Percentiles rank a stretch among this genome's conserved stretches.
These are phyloP conservation scores for Filobasidium uniguttulatum DNA, from an alignment of 1,284 basidiomycete genomes.

Conservation along the genomic window DNA sequence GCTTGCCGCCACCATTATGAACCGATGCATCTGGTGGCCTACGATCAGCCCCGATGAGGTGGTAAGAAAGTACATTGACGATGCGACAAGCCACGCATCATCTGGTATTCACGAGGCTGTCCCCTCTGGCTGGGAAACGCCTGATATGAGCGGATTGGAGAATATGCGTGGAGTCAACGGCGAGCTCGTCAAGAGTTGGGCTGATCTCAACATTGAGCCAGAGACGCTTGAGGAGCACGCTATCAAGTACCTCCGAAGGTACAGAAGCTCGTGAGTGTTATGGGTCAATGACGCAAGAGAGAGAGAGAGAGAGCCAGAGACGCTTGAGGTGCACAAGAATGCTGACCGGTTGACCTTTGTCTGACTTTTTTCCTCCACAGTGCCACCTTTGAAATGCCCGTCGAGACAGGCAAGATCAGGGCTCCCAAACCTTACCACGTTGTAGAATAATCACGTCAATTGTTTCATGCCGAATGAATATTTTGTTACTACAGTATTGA, in stretches of 20 bases:
- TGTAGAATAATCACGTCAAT: too few species aligned
- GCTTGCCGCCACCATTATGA: conserved; percentile 51
- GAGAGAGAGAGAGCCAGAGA: background rate
- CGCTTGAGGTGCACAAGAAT: background rate
- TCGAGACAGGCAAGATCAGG: conserved; percentile 36
- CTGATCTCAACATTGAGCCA: conserved; percentile 48
- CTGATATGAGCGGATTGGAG: conserved; percentile 41
- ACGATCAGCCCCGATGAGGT: conserved; percentile 84
- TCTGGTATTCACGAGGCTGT: conserved; percentile 16
- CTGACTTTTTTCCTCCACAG: conserved; percentile 13
- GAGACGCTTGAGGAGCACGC: conserved; percentile 80
- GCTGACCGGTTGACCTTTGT: background rate
- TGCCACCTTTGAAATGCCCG: conserved; percentile 37
- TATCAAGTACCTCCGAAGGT: conserved; percentile 79
- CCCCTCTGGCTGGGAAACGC: conserved; percentile 29
- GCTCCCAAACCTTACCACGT: conserved; percentile 38
- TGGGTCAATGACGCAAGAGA: background rate
- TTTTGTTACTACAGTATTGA: too few species aligned
- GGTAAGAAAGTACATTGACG: conserved; percentile 72
- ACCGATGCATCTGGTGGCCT: conserved; percentile 78
- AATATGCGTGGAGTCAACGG: conserved; percentile 30
- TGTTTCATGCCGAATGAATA: too few species aligned
- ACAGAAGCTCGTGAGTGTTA: conserved; percentile 53
- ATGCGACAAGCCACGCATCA: conserved; percentile 41
- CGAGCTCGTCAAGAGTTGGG: conserved; percentile 39